These are phyloP conservation scores for Artemisia tridentata DNA, from an alignment of 129 eudicot species.

Conservation along the genomic window DNA sequence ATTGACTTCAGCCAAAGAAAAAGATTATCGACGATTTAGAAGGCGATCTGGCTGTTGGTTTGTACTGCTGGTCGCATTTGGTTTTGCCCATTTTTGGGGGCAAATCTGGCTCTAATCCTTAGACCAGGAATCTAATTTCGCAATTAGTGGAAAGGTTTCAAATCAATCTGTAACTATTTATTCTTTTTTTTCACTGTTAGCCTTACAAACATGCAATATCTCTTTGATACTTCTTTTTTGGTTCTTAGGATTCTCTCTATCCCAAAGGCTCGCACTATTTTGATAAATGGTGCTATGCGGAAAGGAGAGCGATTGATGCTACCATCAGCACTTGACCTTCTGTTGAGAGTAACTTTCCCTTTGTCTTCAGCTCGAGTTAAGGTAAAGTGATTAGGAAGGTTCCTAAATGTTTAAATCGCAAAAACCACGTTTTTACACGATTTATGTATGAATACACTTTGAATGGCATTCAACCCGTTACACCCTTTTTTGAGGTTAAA, in stretches of 20 bases:
- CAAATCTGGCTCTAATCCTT: slow-evolving; percentile 84
- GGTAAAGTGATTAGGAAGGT: slow-evolving; percentile 30
- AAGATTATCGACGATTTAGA: slow-evolving; percentile 15
- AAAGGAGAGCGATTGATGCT: slow-evolving; percentile 91
- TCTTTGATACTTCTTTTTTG: background rate
- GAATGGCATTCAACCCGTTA: background rate
- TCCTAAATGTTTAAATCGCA: too few species aligned
- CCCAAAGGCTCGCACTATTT: slow-evolving; percentile 83
- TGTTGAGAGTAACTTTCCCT: slow-evolving; percentile 67
- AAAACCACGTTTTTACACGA: background rate
- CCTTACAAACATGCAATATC: background rate
- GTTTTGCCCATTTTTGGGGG: slow-evolving; percentile 74
- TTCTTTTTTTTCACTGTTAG: slow-evolving; percentile 4
- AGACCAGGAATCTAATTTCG: slow-evolving; percentile 74
- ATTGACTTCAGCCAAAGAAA: too few species aligned
- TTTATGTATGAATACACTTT: background rate
- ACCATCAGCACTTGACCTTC: slow-evolving; percentile 70
- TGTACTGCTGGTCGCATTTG: slow-evolving; percentile 77
- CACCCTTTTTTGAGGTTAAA: background rate
- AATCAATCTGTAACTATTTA: background rate
- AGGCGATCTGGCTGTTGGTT: slow-evolving; percentile 77
- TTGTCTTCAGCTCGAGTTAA: slow-evolving; percentile 75
- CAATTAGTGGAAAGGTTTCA: slow-evolving; percentile 81
- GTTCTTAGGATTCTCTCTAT: slow-evolving; percentile 62
- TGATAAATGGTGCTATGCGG: slow-evolving; percentile 73